Conservation (phyloP, 441 rosid species). For the Cnidoscolus chayamansa region DNA sequence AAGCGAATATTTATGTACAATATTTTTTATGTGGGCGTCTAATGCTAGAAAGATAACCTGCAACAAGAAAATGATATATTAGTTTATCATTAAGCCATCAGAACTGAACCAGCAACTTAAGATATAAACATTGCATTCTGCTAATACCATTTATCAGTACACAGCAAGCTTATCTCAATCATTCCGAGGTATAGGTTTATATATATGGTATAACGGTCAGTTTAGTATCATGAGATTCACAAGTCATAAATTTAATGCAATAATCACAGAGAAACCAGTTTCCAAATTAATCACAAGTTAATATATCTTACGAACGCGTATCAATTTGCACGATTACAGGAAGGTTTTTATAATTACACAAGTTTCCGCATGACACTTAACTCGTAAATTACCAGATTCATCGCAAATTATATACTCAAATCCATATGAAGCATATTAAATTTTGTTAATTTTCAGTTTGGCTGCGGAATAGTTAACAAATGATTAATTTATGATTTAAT, state of each 20-base stretch:
- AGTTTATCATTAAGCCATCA: conserved; percentile 6
- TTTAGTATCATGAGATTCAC: too few relatives aligned
- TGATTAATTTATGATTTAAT: not conserved
- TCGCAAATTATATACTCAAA: too few relatives aligned
- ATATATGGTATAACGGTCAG: too few relatives aligned
- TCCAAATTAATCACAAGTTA: too few relatives aligned
- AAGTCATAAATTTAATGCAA: too few relatives aligned
- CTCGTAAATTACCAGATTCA: too few relatives aligned
- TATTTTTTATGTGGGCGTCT: conserved; percentile 48
- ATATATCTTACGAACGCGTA: too few relatives aligned
- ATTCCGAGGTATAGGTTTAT: not conserved
- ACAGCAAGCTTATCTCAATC: not conserved
- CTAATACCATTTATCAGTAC: not conserved
- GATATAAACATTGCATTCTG: conserved; percentile 4
- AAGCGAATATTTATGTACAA: conserved; percentile 53
- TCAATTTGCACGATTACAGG: too few relatives aligned
- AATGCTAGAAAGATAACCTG: conserved; percentile 69
- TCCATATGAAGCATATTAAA: not conserved
- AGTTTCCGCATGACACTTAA: too few relatives aligned
- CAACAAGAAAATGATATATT: conserved; percentile 24
- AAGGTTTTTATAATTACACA: too few relatives aligned
- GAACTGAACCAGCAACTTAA: conserved; percentile 3
- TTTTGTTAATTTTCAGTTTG: not conserved
- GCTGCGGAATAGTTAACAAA: not conserved
- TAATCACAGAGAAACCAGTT: too few relatives aligned